A percentile compares a stretch with the other conserved stretches of the same genome.
phyloP scores from a whole-genome alignment of 345 rosid species.

The Toxicodendron radicans region DNA sequence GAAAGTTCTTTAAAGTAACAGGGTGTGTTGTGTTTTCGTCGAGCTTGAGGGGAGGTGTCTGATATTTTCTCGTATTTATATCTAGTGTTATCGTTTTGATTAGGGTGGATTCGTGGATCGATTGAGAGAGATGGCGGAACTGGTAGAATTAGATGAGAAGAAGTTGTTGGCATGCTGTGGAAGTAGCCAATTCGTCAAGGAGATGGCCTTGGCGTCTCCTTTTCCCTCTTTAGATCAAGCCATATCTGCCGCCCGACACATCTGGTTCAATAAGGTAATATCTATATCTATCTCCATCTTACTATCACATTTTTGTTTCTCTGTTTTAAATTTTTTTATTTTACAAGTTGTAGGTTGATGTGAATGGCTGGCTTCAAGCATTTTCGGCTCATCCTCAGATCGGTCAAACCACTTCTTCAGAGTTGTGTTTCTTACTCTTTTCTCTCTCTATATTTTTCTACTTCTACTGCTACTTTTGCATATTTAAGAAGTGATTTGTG shows the following conservation, averaged over 20 bases:
- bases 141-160: conserved; percentile 51
- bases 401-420: conserved; percentile 55
- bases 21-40: too few species aligned
- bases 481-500: neutral
- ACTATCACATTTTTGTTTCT: neutral
- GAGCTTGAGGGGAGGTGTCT: too few species aligned
- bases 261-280: conserved; percentile 78
- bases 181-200: conserved; percentile 64
- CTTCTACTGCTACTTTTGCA: neutral
- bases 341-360: conserved; percentile 49
- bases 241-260: conserved; percentile 52
- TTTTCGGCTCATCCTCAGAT: conserved; percentile 93
- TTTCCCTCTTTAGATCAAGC: conserved; percentile 54
- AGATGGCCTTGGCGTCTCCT: conserved; percentile 64
- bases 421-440: conserved; percentile 29
- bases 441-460: neutral
- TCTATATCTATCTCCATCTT: too few species aligned
- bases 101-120: neutral
- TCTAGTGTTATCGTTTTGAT: neutral
- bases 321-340: neutral
- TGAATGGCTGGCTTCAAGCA: conserved; percentile 85
- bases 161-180: conserved; percentile 79
- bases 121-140: conserved; percentile 1
- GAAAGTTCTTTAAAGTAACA: too few species aligned
- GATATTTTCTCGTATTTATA: too few species aligned